Conservation (phyloP, 495 filamentous ascomycete species). For the Penicillium lividum region DNA sequence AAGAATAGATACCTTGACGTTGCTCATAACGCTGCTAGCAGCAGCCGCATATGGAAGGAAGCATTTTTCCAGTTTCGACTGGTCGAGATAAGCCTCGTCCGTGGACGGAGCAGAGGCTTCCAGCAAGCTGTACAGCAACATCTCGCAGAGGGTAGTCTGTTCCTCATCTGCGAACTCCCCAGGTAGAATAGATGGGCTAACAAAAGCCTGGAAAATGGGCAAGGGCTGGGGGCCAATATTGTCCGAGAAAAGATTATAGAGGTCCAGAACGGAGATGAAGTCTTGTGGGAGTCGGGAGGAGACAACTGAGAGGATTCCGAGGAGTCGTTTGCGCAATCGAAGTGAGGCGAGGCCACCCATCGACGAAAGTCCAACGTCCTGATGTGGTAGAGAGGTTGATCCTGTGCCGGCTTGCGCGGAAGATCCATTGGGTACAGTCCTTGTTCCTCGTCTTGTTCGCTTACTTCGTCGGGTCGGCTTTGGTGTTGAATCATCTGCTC, state of each 20-base stretch:
- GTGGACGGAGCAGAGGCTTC: slow-evolving; percentile 56
- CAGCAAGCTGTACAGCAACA: slow-evolving; percentile 63
- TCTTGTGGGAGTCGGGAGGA: slow-evolving; percentile 37
- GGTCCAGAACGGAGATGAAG: slow-evolving; percentile 54
- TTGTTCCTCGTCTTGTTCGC: slow-evolving; percentile 37
- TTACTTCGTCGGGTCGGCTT: slow-evolving; percentile 25
- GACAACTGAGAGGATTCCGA: slow-evolving; percentile 55
- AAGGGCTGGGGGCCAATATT: slow-evolving; percentile 67
- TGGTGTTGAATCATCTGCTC: slow-evolving; percentile 6
- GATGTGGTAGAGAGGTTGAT: slow-evolving; percentile 7
- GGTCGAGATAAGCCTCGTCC: slow-evolving; percentile 49
- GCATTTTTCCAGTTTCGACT: slow-evolving; percentile 60
- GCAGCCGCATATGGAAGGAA: slow-evolving; percentile 75
- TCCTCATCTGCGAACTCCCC: slow-evolving; percentile 45
- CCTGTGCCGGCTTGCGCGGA: background rate
- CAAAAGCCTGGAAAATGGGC: slow-evolving; percentile 69
- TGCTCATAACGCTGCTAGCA: slow-evolving; percentile 62
- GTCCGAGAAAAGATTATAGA: slow-evolving; percentile 69
- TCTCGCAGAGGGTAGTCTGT: slow-evolving; percentile 63
- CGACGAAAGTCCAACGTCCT: slow-evolving; percentile 28
- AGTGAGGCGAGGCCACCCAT: slow-evolving; percentile 60
- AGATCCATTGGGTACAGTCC: slow-evolving; percentile 11
- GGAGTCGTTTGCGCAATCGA: slow-evolving; percentile 62
- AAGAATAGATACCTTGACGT: slow-evolving; percentile 76
- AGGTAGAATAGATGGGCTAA: slow-evolving; percentile 56